Evolutionary conservation across 2,329 filamentous ascomycete species (phyloP).

Genomic region (Apiospora saccharicola): DNA sequence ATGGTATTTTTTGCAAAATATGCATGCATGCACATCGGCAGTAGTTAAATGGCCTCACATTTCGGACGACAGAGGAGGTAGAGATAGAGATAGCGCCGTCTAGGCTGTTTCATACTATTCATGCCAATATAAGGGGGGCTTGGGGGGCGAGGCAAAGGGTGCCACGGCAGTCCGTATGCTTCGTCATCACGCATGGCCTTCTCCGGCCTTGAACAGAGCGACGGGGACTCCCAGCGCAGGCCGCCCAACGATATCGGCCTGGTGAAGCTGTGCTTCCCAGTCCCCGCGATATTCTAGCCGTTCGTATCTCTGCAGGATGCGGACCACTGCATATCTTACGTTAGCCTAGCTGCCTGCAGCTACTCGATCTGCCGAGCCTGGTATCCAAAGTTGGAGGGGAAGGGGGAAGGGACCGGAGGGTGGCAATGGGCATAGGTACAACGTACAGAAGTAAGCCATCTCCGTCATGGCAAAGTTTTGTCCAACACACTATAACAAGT

Average conservation of each 20-base stretch:
- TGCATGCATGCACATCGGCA: neutral
- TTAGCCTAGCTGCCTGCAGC: constrained; percentile 7
- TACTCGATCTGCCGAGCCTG: neutral
- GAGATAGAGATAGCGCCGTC: neutral
- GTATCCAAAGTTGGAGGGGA: neutral
- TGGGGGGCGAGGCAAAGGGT: neutral
- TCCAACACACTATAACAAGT: constrained; percentile 53
- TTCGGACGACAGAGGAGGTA: neutral
- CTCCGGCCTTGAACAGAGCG: constrained; percentile 22
- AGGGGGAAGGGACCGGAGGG: neutral
- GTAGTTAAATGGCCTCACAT: constrained; percentile 6
- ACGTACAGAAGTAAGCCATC: constrained; percentile 58
- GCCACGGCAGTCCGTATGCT: neutral
- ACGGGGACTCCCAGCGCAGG: constrained; percentile 35
- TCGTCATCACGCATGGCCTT: constrained; percentile 20
- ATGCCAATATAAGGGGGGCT: neutral
- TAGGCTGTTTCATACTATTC: constrained; percentile 12
- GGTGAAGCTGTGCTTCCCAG: constrained; percentile 52
- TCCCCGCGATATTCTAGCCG: constrained; percentile 58
- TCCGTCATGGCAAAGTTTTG: constrained; percentile 67
- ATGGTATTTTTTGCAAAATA: neutral
- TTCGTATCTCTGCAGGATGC: constrained; percentile 67
- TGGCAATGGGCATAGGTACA: neutral
- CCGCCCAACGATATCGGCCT: constrained; percentile 52
- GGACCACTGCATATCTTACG: constrained; percentile 45